Evolutionary conservation across 2,329 filamentous ascomycete species (phyloP), one percentile per base, ranked within the genome.

Genomic region (Rhynchosporium agropyri): DNA sequence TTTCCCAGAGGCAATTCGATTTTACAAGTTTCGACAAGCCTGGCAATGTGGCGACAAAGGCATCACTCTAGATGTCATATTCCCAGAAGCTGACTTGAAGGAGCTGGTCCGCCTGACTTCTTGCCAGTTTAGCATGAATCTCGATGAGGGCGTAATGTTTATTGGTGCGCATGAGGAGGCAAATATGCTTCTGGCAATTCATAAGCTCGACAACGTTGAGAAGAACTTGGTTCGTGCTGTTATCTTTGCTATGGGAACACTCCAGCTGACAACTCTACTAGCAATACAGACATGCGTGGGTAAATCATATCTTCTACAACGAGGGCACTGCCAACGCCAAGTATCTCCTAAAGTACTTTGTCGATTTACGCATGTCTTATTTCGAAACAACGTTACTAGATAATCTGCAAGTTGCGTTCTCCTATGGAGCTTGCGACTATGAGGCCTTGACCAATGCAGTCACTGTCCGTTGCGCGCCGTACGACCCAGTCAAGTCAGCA

Each of bases 361-460:
- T 29, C 9, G 61, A 65, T 49, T 58, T 72, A n/a, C 68, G 67
- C 55, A 67, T 64, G 36, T 60, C 58, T 12, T 64, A 67, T 15
- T 66, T 71, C 42, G 63, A 71, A 49, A 72, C 66, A 20, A 74
- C 72, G 13, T 50, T 74, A 1, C 46, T 74, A 13, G 68, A 70
- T 36, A 60, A 58, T 28, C 42, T 64, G 15, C 51, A 56, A 43
- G 40, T 40, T 31, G 50, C 36, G 12, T 51, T 50, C 13, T 48
- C 26, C 28, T 50, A 61, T 31, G 46, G 50, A 38, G 10, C 46
- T 48, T 36, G 50, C 43, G 45, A 61, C 40, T 65, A 69, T 36
- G 40, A 48, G 20, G 66, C 60, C 12, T 49, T 73, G 10, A 28
- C 54, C 5, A 50, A 60, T 43, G 58, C 66, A 3, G 26, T 67